phyloP scores from a whole-genome alignment of 371 early-diverging fungal genomes.

The Caulochytrium protostelioides region DNA sequence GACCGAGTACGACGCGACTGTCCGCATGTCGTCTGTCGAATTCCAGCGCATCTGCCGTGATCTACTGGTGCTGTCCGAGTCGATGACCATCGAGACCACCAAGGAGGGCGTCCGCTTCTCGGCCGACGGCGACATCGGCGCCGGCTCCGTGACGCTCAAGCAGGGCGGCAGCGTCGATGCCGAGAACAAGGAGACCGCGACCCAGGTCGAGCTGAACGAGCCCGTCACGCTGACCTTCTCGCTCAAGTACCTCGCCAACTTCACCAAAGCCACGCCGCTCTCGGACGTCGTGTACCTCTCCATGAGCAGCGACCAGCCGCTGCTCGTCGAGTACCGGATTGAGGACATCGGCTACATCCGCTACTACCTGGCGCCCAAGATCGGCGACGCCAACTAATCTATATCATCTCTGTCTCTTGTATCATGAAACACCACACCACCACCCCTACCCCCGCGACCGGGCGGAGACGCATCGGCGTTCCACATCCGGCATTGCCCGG shows the following conservation, averaged over 20 bases:
- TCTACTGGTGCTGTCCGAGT: constrained; percentile 62
- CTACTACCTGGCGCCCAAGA: constrained; percentile 54
- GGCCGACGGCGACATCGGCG: constrained; percentile 73
- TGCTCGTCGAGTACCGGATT: constrained; percentile 84
- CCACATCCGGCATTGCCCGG: too few species aligned
- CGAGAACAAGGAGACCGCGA: constrained; percentile 39
- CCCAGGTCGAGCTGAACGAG: constrained; percentile 51
- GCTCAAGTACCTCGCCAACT: constrained; percentile 80
- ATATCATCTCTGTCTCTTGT: too few species aligned
- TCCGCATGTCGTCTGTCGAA: constrained; percentile 69
- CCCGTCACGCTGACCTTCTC: constrained; percentile 68
- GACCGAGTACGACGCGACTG: constrained; percentile 69
- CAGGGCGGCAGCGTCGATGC: constrained; percentile 48
- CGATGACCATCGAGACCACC: constrained; percentile 66
- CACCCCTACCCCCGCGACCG: too few species aligned
- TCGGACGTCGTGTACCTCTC: constrained; percentile 49
- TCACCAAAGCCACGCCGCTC: constrained; percentile 86
- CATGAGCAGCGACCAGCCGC: constrained; percentile 68
- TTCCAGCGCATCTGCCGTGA: constrained; percentile 85
- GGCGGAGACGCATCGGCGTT: too few species aligned
- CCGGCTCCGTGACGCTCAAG: constrained; percentile 60
- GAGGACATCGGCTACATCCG: constrained; percentile 74
- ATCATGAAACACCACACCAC: too few species aligned
- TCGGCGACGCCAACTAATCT: constrained; percentile 28
- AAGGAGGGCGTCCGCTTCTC: constrained; percentile 85